Conservation (phyloP, 225 moss, liverwort and hornwort species). For the Takakia lepidozioides region DNA sequence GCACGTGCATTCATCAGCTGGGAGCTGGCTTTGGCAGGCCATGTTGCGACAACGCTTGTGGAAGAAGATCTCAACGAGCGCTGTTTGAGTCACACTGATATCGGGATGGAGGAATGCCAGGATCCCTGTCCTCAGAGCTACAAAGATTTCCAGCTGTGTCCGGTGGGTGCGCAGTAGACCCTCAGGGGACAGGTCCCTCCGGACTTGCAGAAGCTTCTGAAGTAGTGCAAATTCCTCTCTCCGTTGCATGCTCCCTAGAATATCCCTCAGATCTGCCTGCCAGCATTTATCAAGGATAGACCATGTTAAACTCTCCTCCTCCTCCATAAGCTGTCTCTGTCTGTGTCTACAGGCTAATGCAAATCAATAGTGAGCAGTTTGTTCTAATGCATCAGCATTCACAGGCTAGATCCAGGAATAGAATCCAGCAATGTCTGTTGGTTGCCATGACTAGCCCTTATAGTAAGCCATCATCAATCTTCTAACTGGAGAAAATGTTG, state of each 20-base stretch:
- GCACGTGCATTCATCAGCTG: constrained; percentile 53
- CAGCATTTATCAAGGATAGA: constrained; percentile 8
- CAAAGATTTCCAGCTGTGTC: constrained; percentile 61
- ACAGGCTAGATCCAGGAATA: too few relatives aligned
- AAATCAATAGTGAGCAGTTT: too few relatives aligned
- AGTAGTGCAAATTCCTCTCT: constrained; percentile 61
- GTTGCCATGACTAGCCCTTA: too few relatives aligned
- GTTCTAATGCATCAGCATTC: too few relatives aligned
- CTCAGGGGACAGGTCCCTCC: constrained; percentile 49
- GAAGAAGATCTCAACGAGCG: constrained; percentile 56
- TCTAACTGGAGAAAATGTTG: too few relatives aligned
- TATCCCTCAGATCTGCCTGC: constrained; percentile 66
- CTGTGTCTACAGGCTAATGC: too few relatives aligned
- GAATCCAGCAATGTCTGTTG: too few relatives aligned
- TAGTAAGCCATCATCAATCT: too few relatives aligned
- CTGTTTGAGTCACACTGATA: constrained; percentile 48
- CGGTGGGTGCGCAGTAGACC: constrained; percentile 53
- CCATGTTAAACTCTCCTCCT: too few relatives aligned
- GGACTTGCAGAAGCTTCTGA: constrained; percentile 48
- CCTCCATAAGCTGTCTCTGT: too few relatives aligned
- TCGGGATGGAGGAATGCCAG: constrained; percentile 60
- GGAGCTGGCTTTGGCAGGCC: constrained; percentile 64
- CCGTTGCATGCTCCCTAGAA: constrained; percentile 51
- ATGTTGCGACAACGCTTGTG: constrained; percentile 65
- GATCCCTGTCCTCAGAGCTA: constrained; percentile 65